phyloP scores from a whole-genome alignment of 2,329 filamentous ascomycete genomes.

The Aureobasidium sp. region DNA sequence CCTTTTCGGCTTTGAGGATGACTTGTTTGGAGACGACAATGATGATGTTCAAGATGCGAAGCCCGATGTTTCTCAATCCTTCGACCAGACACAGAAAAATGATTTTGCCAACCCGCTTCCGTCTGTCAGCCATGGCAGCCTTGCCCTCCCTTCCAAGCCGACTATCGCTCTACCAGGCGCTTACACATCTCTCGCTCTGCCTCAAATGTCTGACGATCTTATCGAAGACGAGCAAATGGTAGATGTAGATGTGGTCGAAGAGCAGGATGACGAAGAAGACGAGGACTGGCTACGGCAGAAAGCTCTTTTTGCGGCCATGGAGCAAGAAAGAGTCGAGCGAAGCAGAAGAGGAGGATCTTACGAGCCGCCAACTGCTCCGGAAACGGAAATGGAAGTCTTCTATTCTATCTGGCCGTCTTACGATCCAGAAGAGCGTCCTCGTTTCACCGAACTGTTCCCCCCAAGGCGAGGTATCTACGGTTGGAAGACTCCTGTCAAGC shows the following conservation, averaged over 20 bases:
- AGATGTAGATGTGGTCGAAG: constrained; percentile 17
- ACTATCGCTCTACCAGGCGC: constrained; percentile 12
- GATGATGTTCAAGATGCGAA: constrained; percentile 14
- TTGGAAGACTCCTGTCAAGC: constrained; percentile 69
- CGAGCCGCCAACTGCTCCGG: constrained; percentile 59
- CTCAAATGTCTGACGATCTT: neutral
- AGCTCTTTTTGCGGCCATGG: constrained; percentile 20
- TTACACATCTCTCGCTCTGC: constrained; percentile 8
- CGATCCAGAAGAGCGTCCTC: constrained; percentile 62
- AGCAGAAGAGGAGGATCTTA: constrained; percentile 30
- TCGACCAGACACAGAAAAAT: constrained; percentile 13
- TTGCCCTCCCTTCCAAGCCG: constrained; percentile 22
- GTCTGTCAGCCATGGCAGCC: constrained; percentile 15
- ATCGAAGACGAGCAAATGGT: constrained; percentile 8
- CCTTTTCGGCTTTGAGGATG: constrained; percentile 44
- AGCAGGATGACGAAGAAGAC: constrained; percentile 21
- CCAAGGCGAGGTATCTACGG: constrained; percentile 70
- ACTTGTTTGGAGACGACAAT: constrained; percentile 59
- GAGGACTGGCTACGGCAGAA: constrained; percentile 22
- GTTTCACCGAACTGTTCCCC: constrained; percentile 76
- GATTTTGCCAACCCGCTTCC: neutral
- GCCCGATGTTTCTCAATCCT: neutral
- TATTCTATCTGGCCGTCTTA: constrained; percentile 76
- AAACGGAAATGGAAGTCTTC: constrained; percentile 66
- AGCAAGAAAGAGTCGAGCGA: constrained; percentile 23